Evolutionary conservation across 306 rosid species (phyloP).

Genomic region (Quercus agrifolia): DNA sequence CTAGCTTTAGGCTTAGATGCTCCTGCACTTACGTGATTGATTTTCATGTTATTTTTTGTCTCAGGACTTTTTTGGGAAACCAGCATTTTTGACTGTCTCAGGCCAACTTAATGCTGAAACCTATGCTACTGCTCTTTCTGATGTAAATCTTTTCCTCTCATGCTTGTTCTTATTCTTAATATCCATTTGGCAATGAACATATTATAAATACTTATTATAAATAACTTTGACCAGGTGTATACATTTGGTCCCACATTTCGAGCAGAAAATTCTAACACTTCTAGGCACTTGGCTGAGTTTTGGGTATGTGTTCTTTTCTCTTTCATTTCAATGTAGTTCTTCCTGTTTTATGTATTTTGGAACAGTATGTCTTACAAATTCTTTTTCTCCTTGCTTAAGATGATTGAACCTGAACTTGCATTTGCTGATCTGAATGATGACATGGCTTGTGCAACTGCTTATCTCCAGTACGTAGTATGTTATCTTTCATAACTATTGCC

Average conservation of each 20-base stretch:
- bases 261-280: conserved; percentile 95
- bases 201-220: conserved; percentile 6
- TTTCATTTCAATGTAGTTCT: conserved; percentile 5
- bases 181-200: conserved; percentile 17
- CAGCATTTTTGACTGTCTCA: conserved; percentile 93
- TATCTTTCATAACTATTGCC: conserved; percentile 34
- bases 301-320: conserved; percentile 58
- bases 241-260: conserved; percentile 97
- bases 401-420: conserved; percentile 98
- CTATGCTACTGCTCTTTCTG: conserved; percentile 95
- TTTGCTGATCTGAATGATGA: conserved; percentile 95
- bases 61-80: conserved; percentile 93
- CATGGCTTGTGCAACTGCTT: conserved; percentile 98
- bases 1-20: too few species aligned
- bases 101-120: conserved; percentile 99
- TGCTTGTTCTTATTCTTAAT: conserved; percentile 2
- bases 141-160: conserved; percentile 42
- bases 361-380: conserved; percentile 15
- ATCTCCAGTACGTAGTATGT: conserved; percentile 97
- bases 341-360: conserved; percentile 4
- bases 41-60: conserved; percentile 27
- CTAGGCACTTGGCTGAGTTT: conserved; percentile 95
- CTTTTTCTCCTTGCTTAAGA: conserved; percentile 40
- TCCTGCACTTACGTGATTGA: too few species aligned
- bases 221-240: conserved; percentile 54